A percentile compares a stretch with the other conserved stretches of the same genome.
Conservation (phyloP, 495 filamentous ascomycete species). For the Melanomma pulvis-pyrius region DNA sequence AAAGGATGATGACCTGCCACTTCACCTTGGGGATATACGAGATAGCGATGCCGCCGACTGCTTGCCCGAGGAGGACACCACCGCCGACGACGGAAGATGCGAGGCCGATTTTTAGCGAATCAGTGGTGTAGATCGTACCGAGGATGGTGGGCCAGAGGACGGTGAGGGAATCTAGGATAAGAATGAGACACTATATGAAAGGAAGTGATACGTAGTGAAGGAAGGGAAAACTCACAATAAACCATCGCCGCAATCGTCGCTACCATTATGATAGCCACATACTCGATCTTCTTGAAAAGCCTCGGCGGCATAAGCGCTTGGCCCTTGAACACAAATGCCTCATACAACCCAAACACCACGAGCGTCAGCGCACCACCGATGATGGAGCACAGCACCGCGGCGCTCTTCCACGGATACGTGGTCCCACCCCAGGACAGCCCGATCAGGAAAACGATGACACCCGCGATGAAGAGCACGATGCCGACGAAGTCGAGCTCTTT, state of each 20-base stretch:
- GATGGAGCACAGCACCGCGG: slow-evolving; percentile 51
- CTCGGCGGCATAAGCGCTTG: slow-evolving; percentile 43
- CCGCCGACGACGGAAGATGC: slow-evolving; percentile 39
- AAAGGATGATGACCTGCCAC: slow-evolving; percentile 37
- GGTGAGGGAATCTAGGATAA: slow-evolving; percentile 35
- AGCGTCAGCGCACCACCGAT: slow-evolving; percentile 50
- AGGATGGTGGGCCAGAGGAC: slow-evolving; percentile 42
- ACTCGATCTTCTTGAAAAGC: slow-evolving; percentile 44
- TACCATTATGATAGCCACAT: slow-evolving; percentile 39
- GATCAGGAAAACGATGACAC: slow-evolving; percentile 45
- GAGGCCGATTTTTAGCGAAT: slow-evolving; percentile 30
- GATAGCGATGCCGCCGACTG: slow-evolving; percentile 36
- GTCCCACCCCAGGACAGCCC: slow-evolving; percentile 52
- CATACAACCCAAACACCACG: slow-evolving; percentile 51
- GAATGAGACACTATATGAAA: background rate
- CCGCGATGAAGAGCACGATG: slow-evolving; percentile 42
- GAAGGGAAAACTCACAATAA: slow-evolving; percentile 35
- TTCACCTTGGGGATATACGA: slow-evolving; percentile 39
- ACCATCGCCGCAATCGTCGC: slow-evolving; percentile 42
- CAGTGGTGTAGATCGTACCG: slow-evolving; percentile 39
- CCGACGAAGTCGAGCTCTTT: slow-evolving; percentile 48
- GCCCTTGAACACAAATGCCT: slow-evolving; percentile 38
- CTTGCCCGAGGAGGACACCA: slow-evolving; percentile 39
- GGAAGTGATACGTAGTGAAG: background rate
- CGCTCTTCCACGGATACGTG: slow-evolving; percentile 55